Percentiles rank a stretch among this genome's conserved stretches.
Conservation (phyloP, 345 rosid species). For the Acer saccharum region DNA sequence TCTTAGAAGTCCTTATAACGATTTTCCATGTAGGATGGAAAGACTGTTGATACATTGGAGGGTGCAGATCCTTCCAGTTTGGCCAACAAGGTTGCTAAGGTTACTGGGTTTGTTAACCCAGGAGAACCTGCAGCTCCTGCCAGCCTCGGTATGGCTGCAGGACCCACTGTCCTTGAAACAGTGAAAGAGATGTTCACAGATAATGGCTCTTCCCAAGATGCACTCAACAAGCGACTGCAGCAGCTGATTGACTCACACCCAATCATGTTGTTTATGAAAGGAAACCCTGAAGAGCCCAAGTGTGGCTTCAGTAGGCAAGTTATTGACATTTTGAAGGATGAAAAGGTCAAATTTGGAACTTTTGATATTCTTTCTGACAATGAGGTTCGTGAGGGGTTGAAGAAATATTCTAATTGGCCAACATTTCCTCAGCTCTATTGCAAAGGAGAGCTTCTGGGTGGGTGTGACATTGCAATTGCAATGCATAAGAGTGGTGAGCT, state of each 20-base stretch:
- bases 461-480: slow-evolving; percentile 79
- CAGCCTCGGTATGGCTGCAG: slow-evolving; percentile 97
- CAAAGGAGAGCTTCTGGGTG: slow-evolving; percentile 97
- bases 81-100: slow-evolving; percentile 89
- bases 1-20: neutral
- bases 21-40: slow-evolving; percentile 64
- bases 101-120: slow-evolving; percentile 62
- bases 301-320: slow-evolving; percentile 92
- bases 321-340: slow-evolving; percentile 70
- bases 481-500: slow-evolving; percentile 95
- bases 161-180: slow-evolving; percentile 69
- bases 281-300: slow-evolving; percentile 78
- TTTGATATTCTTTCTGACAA: slow-evolving; percentile 77
- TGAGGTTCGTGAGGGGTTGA: slow-evolving; percentile 90
- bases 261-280: slow-evolving; percentile 94
- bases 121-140: slow-evolving; percentile 95
- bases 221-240: slow-evolving; percentile 53
- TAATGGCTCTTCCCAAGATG: slow-evolving; percentile 43
- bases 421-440: slow-evolving; percentile 96
- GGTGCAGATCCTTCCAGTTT: slow-evolving; percentile 96
- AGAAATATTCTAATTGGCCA: slow-evolving; percentile 98
- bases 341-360: slow-evolving; percentile 74
- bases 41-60: slow-evolving; percentile 74
- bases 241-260: slow-evolving; percentile 71
- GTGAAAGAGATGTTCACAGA: slow-evolving; percentile 72